phyloP scores from a whole-genome alignment of 345 rosid genomes.

The Gossypium arboreum region DNA sequence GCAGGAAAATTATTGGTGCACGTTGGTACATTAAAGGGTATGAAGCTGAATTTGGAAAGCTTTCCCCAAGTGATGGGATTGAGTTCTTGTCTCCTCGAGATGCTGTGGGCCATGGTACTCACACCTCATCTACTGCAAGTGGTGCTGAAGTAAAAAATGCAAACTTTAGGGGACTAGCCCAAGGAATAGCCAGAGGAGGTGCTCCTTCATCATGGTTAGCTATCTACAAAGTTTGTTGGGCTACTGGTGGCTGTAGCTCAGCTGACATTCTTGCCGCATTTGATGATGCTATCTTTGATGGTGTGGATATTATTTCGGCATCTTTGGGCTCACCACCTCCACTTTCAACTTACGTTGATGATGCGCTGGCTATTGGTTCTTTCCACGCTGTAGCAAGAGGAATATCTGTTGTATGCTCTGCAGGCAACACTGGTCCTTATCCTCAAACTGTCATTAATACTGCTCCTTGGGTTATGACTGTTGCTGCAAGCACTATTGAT shows the following conservation, averaged over 20 bases:
- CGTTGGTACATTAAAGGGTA: conserved; percentile 46
- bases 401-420: conserved; percentile 54
- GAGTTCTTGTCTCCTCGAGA: conserved; percentile 60
- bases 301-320: conserved; percentile 38
- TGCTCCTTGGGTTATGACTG: conserved; percentile 67
- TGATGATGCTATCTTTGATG: conserved; percentile 44
- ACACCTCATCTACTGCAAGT: conserved; percentile 58
- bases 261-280: conserved; percentile 45
- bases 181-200: conserved; percentile 55
- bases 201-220: conserved; percentile 48
- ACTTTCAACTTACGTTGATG: conserved; percentile 28
- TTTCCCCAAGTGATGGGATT: conserved; percentile 14
- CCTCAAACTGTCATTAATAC: conserved; percentile 35
- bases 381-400: conserved; percentile 54
- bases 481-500: conserved; percentile 66
- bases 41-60: conserved; percentile 40
- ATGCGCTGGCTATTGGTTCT: conserved; percentile 51
- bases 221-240: conserved; percentile 44
- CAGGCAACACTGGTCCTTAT: conserved; percentile 59
- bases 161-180: conserved; percentile 40
- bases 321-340: conserved; percentile 38
- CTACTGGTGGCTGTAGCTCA: conserved; percentile 34
- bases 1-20: conserved; percentile 47
- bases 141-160: conserved; percentile 32
- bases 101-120: conserved; percentile 59